A percentile compares a stretch with the other conserved stretches of the same genome.
Conservation (phyloP, 108 stramenopile genomes). For the Aurantiochytrium sp. region DNA sequence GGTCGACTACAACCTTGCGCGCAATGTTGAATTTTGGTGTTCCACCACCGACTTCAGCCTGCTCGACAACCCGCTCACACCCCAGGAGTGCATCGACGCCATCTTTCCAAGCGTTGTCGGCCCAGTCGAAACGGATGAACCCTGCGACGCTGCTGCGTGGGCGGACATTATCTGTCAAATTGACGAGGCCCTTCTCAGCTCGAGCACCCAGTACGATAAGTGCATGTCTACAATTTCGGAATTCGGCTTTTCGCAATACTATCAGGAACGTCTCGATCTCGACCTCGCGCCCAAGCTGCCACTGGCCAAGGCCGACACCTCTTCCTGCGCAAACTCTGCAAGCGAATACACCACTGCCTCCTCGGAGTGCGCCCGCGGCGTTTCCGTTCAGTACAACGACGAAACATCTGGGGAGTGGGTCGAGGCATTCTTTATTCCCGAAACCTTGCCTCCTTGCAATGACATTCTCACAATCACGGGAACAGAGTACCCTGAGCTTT, state of each 20-base stretch:
- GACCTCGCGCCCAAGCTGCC: not conserved
- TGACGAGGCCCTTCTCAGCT: not conserved
- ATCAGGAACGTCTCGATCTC: not conserved
- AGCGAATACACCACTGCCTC: not conserved
- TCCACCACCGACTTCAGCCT: not conserved
- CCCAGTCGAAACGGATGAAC: not conserved
- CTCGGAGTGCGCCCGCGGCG: not conserved
- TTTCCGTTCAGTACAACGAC: not conserved
- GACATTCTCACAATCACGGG: not conserved
- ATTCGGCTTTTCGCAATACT: not conserved
- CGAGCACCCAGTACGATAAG: not conserved
- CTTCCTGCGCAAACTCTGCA: not conserved
- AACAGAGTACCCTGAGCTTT: not conserved
- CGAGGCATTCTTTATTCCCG: not conserved
- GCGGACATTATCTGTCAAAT: not conserved
- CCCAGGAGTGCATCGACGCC: not conserved
- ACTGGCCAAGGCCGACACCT: not conserved
- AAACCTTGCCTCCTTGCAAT: not conserved
- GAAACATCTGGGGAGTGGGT: not conserved
- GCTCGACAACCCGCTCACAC: not conserved
- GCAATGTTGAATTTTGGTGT: not conserved
- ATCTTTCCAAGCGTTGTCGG: not conserved
- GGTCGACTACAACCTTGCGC: not conserved
- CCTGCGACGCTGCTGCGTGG: not conserved
- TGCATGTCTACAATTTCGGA: not conserved